Base-by-base conservation (phyloP, 345 rosid species). In the Dipteronia sinensis region DNA sequence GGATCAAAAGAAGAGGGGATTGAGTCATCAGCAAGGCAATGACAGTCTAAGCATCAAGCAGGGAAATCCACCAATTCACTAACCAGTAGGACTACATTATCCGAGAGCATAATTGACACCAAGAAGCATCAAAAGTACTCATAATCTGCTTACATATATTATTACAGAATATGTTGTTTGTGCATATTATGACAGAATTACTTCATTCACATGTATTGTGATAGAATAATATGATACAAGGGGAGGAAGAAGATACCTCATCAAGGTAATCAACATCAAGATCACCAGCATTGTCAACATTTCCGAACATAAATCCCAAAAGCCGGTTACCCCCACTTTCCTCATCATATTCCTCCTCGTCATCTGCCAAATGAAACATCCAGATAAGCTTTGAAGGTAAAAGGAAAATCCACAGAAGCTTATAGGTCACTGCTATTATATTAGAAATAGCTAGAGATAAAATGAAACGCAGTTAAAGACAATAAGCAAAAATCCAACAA, bases 201-300 rank as follows among this genome's bases (percentile, higher is more conserved):
- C 49, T 46, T 73, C 15, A 12, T 49, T 40, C 38, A 20, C n/a
- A 22, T 23, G 15, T 23, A 42, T 15, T 25, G 42, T 56, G 38
- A 23, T 5, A 72, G n/a, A 56, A 20, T 65, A 19, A 63, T 4
- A 7, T 22, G 65, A 15, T 63, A 58, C 12, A 79, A 55, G 53
- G 25, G 51, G 10, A 65, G 40, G 7, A 16, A 53, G 58, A 68
- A 79, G 9, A 51, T 82, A 94, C 98, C 97, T 94, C 97, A 80
- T 96, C 99, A 76, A 96, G 98, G 83, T 96, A 96, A 87, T 96
- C 99, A 72, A 87, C 97, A 78, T 96, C 99, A 61, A 94, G 94
- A 82, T 94, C 99, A 10, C 99, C 99, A 1, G 94, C 85, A 81
- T 94, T 89, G 79, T 96, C 98, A 77, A 94, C 97, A 80, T 96